A percentile compares a stretch with the other conserved stretches of the same genome.
Evolutionary conservation across 2,329 filamentous ascomycete species (phyloP).

Genomic region (Phialocephala subalpina): DNA sequence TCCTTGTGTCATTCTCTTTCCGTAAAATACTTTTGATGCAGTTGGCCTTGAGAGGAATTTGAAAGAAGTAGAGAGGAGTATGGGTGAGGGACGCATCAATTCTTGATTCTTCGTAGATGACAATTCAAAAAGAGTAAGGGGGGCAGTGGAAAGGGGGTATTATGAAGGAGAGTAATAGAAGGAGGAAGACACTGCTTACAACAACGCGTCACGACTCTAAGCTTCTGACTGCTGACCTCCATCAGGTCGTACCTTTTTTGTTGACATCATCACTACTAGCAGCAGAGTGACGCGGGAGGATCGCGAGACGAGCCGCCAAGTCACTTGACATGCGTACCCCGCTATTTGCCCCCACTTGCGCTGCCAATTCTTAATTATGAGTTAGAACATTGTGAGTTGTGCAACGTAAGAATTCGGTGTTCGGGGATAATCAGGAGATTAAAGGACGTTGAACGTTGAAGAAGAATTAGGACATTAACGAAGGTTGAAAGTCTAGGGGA

Average conservation of each 20-base stretch:
- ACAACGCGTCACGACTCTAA: slow-evolving; percentile 15
- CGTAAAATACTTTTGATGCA: background rate
- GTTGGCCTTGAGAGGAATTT: background rate
- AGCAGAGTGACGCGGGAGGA: slow-evolving; percentile 5
- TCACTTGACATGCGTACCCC: slow-evolving; percentile 7
- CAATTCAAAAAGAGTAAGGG: too few relatives aligned
- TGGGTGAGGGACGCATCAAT: slow-evolving; percentile 20
- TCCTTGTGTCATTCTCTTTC: slow-evolving; percentile 23
- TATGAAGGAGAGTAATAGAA: background rate
- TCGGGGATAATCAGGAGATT: too few relatives aligned
- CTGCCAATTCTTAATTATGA: background rate
- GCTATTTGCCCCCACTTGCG: background rate
- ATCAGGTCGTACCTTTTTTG: slow-evolving; percentile 2
- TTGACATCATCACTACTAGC: slow-evolving; percentile 33
- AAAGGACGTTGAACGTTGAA: too few relatives aligned
- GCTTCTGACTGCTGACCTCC: too few relatives aligned
- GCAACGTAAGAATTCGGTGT: background rate
- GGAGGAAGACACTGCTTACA: background rate
- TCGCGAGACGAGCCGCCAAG: slow-evolving; percentile 17
- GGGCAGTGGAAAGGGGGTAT: background rate
- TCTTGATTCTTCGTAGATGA: background rate
- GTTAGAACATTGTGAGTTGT: background rate
- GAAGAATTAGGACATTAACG: too few relatives aligned
- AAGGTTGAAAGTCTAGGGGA: too few relatives aligned
- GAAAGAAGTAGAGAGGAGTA: background rate